Conservation (phyloP, 768 basidiomycete genomes). For the Xerocomellus intermedius region DNA sequence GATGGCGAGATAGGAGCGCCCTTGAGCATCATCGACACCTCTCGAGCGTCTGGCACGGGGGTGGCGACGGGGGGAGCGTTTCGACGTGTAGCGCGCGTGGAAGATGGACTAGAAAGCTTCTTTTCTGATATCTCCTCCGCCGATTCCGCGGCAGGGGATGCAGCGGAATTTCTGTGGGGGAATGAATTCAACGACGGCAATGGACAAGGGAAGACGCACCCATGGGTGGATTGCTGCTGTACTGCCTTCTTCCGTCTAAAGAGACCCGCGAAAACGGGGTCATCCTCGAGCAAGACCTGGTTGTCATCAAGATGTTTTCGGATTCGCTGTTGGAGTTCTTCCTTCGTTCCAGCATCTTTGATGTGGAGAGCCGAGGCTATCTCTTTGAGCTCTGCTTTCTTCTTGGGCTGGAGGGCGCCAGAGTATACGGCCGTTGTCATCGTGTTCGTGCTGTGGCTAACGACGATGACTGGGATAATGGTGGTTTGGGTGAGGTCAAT, state of each 20-base stretch:
- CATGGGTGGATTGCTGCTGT: conserved; percentile 13
- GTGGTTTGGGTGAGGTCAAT: conserved; percentile 16
- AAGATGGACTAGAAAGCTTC: conserved; percentile 15
- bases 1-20: conserved; percentile 41
- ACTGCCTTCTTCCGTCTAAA: conserved; percentile 41
- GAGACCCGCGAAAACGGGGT: conserved; percentile 57
- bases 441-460: conserved; percentile 6
- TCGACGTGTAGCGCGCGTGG: conserved; percentile 23
- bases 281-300: conserved; percentile 52
- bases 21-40: conserved; percentile 54
- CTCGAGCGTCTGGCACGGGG: conserved; percentile 48
- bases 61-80: conserved; percentile 38
- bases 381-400: conserved; percentile 65
- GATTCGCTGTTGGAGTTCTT: conserved; percentile 60
- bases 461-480: conserved; percentile 1
- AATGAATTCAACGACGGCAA: neutral
- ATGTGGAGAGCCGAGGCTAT: conserved; percentile 55
- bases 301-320: conserved; percentile 60
- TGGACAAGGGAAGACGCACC: conserved; percentile 9
- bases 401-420: conserved; percentile 61
- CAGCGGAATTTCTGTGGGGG: conserved; percentile 11
- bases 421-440: conserved; percentile 47
- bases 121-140: conserved; percentile 15
- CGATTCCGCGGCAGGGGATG: conserved; percentile 17
- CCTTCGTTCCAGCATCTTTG: conserved; percentile 57